A percentile compares a stretch with the other conserved stretches of the same genome.
phyloP scores from a whole-genome alignment of 2,329 filamentous ascomycete genomes.

The Neophaeococcomyces aloes region DNA sequence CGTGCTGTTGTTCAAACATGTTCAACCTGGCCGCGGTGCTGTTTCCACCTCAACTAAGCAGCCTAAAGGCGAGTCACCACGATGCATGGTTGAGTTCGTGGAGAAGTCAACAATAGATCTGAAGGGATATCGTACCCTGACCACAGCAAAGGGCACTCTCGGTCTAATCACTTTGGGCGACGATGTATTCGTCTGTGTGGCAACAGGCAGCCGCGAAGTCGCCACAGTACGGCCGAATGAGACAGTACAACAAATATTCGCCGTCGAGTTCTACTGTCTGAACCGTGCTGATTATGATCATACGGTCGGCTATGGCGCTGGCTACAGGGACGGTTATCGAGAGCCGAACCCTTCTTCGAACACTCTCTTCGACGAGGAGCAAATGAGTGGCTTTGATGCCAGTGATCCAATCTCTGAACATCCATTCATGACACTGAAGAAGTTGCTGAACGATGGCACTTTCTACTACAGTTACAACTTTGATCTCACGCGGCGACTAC shows the following conservation, averaged over 20 bases:
- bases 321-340: constrained; percentile 25
- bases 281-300: constrained; percentile 80
- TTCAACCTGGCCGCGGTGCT: constrained; percentile 49
- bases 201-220: constrained; percentile 67
- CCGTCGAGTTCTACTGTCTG: constrained; percentile 80
- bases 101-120: constrained; percentile 55
- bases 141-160: constrained; percentile 72
- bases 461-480: constrained; percentile 99
- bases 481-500: constrained; percentile 83
- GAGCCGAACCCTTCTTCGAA: constrained; percentile 43
- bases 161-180: constrained; percentile 73
- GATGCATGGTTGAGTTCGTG: constrained; percentile 83
- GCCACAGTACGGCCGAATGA: constrained; percentile 78
- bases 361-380: constrained; percentile 44
- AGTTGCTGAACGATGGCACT: constrained; percentile 80
- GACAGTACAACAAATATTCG: constrained; percentile 75
- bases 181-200: constrained; percentile 84
- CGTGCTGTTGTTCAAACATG: constrained; percentile 75
- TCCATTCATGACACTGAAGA: constrained; percentile 81
- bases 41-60: constrained; percentile 13
- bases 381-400: constrained; percentile 45
- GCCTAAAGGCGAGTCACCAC: constrained; percentile 34
- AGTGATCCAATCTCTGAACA: constrained; percentile 67
- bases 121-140: constrained; percentile 65
- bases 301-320: constrained; percentile 43